A percentile compares a stretch with the other conserved stretches of the same genome.
Conservation (phyloP, 1,139 yeast genomes). For the Candida labiduridarum region DNA sequence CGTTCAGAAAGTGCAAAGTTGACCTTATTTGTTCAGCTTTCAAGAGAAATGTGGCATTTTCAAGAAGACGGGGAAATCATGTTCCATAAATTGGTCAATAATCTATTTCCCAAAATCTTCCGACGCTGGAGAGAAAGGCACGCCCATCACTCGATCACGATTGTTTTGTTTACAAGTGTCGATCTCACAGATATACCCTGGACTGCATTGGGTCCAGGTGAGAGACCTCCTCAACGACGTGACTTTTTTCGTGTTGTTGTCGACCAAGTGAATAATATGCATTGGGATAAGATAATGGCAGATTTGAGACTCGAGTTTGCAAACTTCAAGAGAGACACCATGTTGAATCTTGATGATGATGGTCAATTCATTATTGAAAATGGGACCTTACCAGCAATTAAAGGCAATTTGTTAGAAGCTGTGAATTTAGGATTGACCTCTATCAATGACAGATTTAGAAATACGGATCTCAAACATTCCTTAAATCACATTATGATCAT, state of each 20-base stretch:
- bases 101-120: slow-evolving; percentile 86
- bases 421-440: slow-evolving; percentile 80
- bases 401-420: slow-evolving; percentile 88
- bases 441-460: slow-evolving; percentile 77
- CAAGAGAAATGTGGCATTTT: slow-evolving; percentile 97
- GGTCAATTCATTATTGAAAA: slow-evolving; percentile 50
- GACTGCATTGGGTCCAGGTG: slow-evolving; percentile 66
- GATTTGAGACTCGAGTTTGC: slow-evolving; percentile 83
- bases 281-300: slow-evolving; percentile 93
- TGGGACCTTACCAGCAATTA: slow-evolving; percentile 77
- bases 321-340: slow-evolving; percentile 70
- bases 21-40: slow-evolving; percentile 81
- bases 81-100: slow-evolving; percentile 89
- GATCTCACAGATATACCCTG: slow-evolving; percentile 64
- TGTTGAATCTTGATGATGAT: slow-evolving; percentile 52
- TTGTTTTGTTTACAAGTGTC: slow-evolving; percentile 83
- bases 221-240: slow-evolving; percentile 63
- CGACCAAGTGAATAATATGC: slow-evolving; percentile 84
- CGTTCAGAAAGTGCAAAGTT: slow-evolving; percentile 89
- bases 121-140: slow-evolving; percentile 84
- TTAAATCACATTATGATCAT: slow-evolving; percentile 82
- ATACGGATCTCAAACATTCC: slow-evolving; percentile 85
- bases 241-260: slow-evolving; percentile 94
- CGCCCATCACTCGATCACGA: slow-evolving; percentile 89
- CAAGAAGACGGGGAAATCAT: slow-evolving; percentile 95